These are phyloP conservation scores for Acanthamoeba healyi DNA, from an alignment of 208 protist genomes.

Conservation along the genomic window DNA sequence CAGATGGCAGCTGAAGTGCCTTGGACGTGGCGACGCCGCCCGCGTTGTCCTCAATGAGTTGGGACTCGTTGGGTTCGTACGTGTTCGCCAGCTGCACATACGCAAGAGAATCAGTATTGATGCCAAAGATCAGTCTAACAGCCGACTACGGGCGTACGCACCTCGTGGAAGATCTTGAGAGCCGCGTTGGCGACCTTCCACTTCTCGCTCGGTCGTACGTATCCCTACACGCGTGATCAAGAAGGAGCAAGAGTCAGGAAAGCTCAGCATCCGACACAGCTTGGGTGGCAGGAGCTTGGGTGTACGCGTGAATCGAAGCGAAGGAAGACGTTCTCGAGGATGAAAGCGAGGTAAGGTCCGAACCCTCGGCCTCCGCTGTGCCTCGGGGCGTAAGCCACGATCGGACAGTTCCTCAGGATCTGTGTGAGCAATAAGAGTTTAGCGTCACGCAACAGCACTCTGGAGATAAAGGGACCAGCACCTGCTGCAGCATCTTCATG, in stretches of 20 bases:
- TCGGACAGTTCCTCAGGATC: background rate
- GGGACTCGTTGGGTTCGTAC: background rate
- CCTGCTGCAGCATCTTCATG: slow-evolving; percentile 30
- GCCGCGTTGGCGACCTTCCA: slow-evolving; percentile 59
- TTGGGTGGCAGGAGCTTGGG: too few species aligned
- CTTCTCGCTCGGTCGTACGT: background rate
- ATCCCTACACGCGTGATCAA: slow-evolving; percentile 57
- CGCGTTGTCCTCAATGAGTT: background rate
- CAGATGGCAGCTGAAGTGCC: slow-evolving; percentile 8
- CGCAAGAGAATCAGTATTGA: background rate
- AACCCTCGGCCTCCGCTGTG: slow-evolving; percentile 8
- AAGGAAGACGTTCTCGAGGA: slow-evolving; percentile 68
- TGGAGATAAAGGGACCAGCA: background rate
- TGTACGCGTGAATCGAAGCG: slow-evolving; percentile 58
- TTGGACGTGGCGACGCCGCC: background rate
- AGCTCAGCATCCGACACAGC: background rate
- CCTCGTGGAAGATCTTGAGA: slow-evolving; percentile 35
- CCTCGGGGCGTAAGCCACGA: background rate
- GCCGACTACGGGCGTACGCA: background rate
- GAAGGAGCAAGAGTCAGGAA: background rate
- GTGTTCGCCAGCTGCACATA: background rate
- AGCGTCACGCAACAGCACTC: background rate
- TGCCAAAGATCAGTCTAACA: background rate
- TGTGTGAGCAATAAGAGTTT: background rate
- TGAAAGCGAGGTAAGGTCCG: slow-evolving; percentile 32